Base-by-base conservation (phyloP, 2,329 filamentous ascomycete genomes). In the Xylariaceae sp. region DNA sequence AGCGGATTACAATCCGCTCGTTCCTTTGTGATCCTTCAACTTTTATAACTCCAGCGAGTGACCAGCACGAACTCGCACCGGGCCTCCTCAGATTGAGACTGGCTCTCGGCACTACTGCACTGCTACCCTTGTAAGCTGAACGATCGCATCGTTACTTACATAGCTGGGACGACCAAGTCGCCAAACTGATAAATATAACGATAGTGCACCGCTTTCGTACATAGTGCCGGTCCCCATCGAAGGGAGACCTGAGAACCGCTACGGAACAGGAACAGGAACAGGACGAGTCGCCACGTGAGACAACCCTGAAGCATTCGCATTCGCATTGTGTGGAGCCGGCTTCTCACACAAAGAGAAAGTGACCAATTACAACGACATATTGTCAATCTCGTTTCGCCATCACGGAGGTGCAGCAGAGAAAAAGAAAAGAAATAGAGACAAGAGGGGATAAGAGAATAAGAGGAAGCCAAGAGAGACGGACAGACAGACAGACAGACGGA, bases 91-190 rank as follows among this genome's bases (percentile, higher is more conserved):
- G 37, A 30, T 41, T n/a, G 41, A 45, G 13, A 50, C 13, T 7
- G 41, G 8, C 41, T 56, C 45, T 9, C 13, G 34, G 23, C 37
- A 13, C 37, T 45, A 13, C 13, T n/a, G 10, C 41, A 13, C 13
- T n/a, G 10, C 41, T 45, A 45, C 13, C 41, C 13, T n/a, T 15
- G 41, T 45, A 45, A 52, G 9, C 30, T 13, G 11, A 56, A 48
- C 6, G 47, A 34, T 47, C 37, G 51, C 55, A 57, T 60, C 17
- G 45, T 18, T 13, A 44, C 57, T 55, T 15, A 45, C 13, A 45
- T 52, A 50, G 34, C 57, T 55, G 60, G 55, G 60, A 57, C 55
- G 18, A 49, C 57, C 51, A 60, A 58, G 57, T 57, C 60, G 60
- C 17, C 23, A 35, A 57, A 57, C 41, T 15, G 41, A 45, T 45